Base-by-base conservation (phyloP, 2,329 filamentous ascomycete species). In the Microsporum audouinii region DNA sequence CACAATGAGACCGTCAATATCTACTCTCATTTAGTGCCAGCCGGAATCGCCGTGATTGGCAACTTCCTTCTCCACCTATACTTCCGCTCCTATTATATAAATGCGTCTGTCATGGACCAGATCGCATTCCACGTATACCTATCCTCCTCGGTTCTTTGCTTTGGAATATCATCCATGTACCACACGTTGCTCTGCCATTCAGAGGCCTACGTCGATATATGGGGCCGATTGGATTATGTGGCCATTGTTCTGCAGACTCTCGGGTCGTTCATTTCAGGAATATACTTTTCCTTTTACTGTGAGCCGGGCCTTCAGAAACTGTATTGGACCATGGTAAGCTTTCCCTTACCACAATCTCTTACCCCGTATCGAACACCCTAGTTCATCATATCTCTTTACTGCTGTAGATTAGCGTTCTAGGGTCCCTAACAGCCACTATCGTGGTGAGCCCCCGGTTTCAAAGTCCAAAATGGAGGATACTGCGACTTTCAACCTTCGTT, bases 1-100 rank as follows among this genome's bases (percentile, higher is more conserved):
- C 77, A 78, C 67, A 78, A 78, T 63, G 76, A 23, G 66, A 70
- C 73, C 0, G 63, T 72, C 65, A 78, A 78, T 63, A 77, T 78
- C 56, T 76, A 72, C 64, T 73, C 76, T 14, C 76, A 23, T 23
- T 23, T 23, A 23, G 17, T 23, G 17, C 17, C 17, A 23, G 17
- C 78, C 65, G 70, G 81, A 3, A 64, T 81, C 1, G 72, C 73
- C 57, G 60, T 49, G 41, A 33, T 36, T n/a, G 17, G 36, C 5
- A 43, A 53, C 17, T 38, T 39, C 33, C 17, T 17, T 41, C 41
- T 41, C 12, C 36, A 41, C 14, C 27, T 33, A n/a, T 58, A 45
- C 12, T 58, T 31, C 36, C 56, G 31, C 6, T 1, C 55, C 34
- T 10, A 14, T 10, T 57, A 38, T 23, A 5, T 14, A 27, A 14